Evolutionary conservation across 2,329 filamentous ascomycete genomes (phyloP), one percentile per base, ranked within the genome.

Genomic region (Aspergillus quadrilineatus): DNA sequence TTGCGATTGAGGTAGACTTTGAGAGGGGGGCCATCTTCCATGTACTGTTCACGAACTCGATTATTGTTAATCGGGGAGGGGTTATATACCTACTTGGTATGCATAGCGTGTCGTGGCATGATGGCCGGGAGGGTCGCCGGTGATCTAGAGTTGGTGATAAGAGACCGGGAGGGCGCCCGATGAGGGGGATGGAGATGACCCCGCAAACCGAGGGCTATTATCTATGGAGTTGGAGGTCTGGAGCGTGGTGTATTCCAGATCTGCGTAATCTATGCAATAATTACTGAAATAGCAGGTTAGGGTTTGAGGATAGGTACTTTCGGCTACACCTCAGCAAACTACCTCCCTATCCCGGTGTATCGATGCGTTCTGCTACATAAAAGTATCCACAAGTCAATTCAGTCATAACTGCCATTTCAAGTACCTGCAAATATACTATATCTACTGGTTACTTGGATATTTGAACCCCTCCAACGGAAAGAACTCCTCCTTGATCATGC

Each of bases 401-500:
- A 22, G 22, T 22, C 22, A 22, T 22, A 22, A 22, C 22, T 22
- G 22, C 22, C 22, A 22, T 22, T 22, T 22, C 22, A 22, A 22
- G 22, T 22, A 22, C 22, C 22, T 22, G 22, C 22, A 22, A 3
- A 4, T 22, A 22, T 22, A 22, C 3, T 42, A 4, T 22, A 42
- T 42, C 39, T 37, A 42, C 5, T 42, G n/a, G 39, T 42, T 42
- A 10, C n/a, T 22, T 17, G 39, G 39, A 22, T 42, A 42, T 15
- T 42, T 42, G 39, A 42, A 42, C 47, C 47, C 53, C 28, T 65
- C 57, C n/a, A 75, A 54, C 28, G 59, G 63, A n/a, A 66, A 62
- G 66, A 66, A 62, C 66, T 80, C 78, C 66, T 80, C 78, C 68
- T 84, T 85, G 62, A 85, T 75, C 5, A 79, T 78, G 52, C 81